Conservation (phyloP, 805 yeast genomes). For the Wickerhamomyces hampshirensis region DNA sequence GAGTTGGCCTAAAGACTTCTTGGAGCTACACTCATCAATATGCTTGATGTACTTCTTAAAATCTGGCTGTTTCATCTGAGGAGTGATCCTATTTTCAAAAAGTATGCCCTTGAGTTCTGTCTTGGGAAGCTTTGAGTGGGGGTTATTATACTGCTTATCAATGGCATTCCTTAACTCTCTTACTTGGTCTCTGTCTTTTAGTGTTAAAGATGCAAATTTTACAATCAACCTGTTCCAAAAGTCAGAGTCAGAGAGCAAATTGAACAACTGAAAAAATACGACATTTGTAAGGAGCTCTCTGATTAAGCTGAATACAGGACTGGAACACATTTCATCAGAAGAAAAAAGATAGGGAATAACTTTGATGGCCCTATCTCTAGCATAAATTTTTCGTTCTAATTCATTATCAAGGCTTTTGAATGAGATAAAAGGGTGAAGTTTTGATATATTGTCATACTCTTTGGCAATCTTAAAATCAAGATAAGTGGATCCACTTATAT, state of each 20-base stretch:
- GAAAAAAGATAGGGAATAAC: slow-evolving; percentile 50
- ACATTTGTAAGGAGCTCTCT: slow-evolving; percentile 60
- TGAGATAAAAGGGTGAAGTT: slow-evolving; percentile 54
- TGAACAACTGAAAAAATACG: slow-evolving; percentile 46
- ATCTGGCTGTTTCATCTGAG: slow-evolving; percentile 34
- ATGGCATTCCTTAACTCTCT: slow-evolving; percentile 64
- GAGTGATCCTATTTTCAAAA: slow-evolving; percentile 30
- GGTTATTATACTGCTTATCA: slow-evolving; percentile 51
- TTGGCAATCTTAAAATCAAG: slow-evolving; percentile 38
- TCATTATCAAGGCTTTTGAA: slow-evolving; percentile 32
- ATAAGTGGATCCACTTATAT: slow-evolving; percentile 28
- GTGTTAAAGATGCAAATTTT: slow-evolving; percentile 51
- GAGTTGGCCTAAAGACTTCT: slow-evolving; percentile 43
- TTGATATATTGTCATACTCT: slow-evolving; percentile 32
- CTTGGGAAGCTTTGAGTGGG: slow-evolving; percentile 5
- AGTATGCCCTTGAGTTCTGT: slow-evolving; percentile 18
- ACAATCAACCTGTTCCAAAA: slow-evolving; percentile 67
- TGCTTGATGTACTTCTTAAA: slow-evolving; percentile 37
- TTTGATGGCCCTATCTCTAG: slow-evolving; percentile 36
- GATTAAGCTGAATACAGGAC: slow-evolving; percentile 43
- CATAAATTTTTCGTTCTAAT: slow-evolving; percentile 43
- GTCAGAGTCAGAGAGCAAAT: slow-evolving; percentile 64
- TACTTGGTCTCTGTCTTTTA: slow-evolving; percentile 73
- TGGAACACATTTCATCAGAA: slow-evolving; percentile 36
- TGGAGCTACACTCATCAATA: slow-evolving; percentile 29